phyloP scores from a whole-genome alignment of 495 filamentous ascomycete genomes.

The Neurospora sp. region DNA sequence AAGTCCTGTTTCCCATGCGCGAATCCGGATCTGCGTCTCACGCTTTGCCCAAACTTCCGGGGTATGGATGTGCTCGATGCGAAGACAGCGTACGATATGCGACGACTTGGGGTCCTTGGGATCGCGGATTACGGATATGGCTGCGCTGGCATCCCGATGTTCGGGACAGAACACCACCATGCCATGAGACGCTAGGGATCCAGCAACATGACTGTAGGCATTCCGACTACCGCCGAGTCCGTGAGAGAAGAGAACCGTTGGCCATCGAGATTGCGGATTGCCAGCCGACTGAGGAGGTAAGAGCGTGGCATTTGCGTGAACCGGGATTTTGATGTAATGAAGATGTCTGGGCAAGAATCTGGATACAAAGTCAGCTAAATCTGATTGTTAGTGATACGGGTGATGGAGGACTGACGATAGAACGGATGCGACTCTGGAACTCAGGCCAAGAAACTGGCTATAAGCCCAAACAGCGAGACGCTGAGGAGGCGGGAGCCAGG shows the following conservation, averaged over 20 bases:
- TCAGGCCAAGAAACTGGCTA: constrained; percentile 53
- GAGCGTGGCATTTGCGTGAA: constrained; percentile 33
- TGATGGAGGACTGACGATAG: constrained; percentile 43
- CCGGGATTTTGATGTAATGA: constrained; percentile 51
- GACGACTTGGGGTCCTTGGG: constrained; percentile 26
- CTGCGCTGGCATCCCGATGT: constrained; percentile 63
- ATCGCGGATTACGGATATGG: constrained; percentile 51
- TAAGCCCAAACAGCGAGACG: constrained; percentile 57
- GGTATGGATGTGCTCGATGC: constrained; percentile 42
- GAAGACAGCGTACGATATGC: constrained; percentile 33
- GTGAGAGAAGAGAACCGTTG: constrained; percentile 72
- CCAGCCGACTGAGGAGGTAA: constrained; percentile 16
- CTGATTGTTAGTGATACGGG: not conserved
- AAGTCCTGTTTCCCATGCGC: constrained; percentile 61
- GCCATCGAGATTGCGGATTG: constrained; percentile 44
- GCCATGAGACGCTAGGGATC: constrained; percentile 63
- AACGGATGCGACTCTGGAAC: constrained; percentile 42
- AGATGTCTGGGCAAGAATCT: constrained; percentile 55
- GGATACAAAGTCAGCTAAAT: not conserved
- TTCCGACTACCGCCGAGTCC: constrained; percentile 66
- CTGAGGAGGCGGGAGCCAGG: constrained; percentile 68
- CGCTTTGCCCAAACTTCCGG: constrained; percentile 48
- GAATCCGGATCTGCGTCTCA: constrained; percentile 57
- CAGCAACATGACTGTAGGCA: constrained; percentile 61
- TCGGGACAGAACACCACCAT: constrained; percentile 67